These are phyloP conservation scores for Microbotryomycetes sp. DNA, from an alignment of 1,284 basidiomycete genomes.

Conservation along the genomic window DNA sequence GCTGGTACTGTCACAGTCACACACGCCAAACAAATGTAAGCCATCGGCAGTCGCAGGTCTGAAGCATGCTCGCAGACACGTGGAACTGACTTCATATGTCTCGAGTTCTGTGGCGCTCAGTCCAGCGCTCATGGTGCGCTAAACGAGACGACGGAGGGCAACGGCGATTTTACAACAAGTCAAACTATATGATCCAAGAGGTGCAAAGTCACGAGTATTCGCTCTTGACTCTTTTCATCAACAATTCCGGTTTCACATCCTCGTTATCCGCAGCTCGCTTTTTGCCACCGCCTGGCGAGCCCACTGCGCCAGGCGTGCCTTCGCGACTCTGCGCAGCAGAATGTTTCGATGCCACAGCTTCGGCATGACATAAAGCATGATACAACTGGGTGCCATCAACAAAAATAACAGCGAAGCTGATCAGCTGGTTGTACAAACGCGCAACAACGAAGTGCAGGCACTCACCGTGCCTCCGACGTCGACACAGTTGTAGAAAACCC, in stretches of 20 bases:
- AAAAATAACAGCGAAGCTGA: background rate
- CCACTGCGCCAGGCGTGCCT: background rate
- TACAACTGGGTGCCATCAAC: constrained; percentile 53
- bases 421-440: background rate
- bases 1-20: constrained; percentile 31
- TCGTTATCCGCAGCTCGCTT: background rate
- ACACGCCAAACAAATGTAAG: background rate
- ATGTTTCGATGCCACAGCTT: constrained; percentile 42
- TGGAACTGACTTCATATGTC: constrained; percentile 19
- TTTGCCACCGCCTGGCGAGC: background rate
- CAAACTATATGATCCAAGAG: background rate
- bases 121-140: background rate
- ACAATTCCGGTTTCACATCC: background rate
- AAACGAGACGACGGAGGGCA: background rate
- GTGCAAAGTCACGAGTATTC: background rate
- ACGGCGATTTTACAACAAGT: background rate
- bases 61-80: background rate
- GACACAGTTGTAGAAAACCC: constrained; percentile 93
- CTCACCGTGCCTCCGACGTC: constrained; percentile 21
- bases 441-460: background rate
- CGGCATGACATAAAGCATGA: constrained; percentile 85
- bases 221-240: background rate
- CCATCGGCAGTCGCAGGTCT: background rate
- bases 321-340: background rate
- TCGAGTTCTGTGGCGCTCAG: constrained; percentile 20